Evolutionary conservation across 768 basidiomycete genomes (phyloP), one percentile per base, ranked within the genome.

Genomic region (Tubosaeta sp.): DNA sequence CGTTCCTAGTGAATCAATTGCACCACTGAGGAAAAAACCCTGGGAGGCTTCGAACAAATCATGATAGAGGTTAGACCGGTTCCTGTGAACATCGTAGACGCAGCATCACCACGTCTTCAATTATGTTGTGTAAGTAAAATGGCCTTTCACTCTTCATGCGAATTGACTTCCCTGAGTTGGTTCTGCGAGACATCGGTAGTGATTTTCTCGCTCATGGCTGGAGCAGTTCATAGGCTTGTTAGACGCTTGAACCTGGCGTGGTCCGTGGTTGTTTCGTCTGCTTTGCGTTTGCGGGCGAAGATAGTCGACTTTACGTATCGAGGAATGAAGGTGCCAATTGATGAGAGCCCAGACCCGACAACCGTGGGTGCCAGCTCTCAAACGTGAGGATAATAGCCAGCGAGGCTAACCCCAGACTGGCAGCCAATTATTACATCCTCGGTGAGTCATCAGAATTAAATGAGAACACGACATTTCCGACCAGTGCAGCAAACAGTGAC

Each of bases 21-120:
- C 77, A 2, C 62, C 73, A 6, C 57, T 71, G 14, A 74, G 80
- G 53, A 82, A 72, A 71, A 88, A 89, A 57, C 87, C 87, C 38
- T 89, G 87, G 87, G 87, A 89, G 66, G 35, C 14, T 38, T 17
- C 50, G 34, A 41, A 33, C 26, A 32, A 43, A 56, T 56, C 52
- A 44, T 65, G 54, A 68, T 43, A 46, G 49, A 54, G 45, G 55
- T 43, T 54, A 54, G 60, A 59, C 48, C 37, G 26, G n/a, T 27
- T 41, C 10, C 41, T 55, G 41, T 8, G 41, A 39, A 51, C 1
- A 9, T 5, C 17, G 3, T 38, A 29, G 35, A 16, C n/a, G 35
- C 34, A 35, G 34, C 7, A 39, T 22, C 12, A 39, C 38, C 19
- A 41, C 39, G 22, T 41, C 22, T 43, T 43, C 42, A 26, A 43